Evolutionary conservation across 345 rosid species (phyloP).

Genomic region (Cardamine chenopodiifolia): DNA sequence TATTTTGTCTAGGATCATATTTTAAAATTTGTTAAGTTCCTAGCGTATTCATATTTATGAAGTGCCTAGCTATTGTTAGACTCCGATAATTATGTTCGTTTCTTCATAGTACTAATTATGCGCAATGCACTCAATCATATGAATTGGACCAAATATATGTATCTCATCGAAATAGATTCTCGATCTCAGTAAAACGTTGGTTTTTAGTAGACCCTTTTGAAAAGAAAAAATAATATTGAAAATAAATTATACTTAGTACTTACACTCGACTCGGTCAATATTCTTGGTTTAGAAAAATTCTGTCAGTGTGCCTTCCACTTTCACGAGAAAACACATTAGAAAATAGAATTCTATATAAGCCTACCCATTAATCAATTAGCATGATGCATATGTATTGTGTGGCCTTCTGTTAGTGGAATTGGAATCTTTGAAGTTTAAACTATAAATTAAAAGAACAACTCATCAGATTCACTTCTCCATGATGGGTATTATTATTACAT

Average conservation of each 20-base stretch:
- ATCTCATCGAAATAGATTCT: background rate
- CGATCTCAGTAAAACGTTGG: background rate
- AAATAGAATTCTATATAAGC: constrained; percentile 2
- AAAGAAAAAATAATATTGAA: background rate
- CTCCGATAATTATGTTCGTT: background rate
- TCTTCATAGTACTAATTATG: background rate
- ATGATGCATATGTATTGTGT: constrained; percentile 14
- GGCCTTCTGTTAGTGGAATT: constrained; percentile 20
- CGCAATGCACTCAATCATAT: background rate
- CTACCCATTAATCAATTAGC: constrained; percentile 9
- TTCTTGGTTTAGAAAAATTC: background rate
- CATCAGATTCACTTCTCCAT: constrained; percentile 33
- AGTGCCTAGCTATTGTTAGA: background rate
- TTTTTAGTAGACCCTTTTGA: background rate
- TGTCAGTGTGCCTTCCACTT: constrained; percentile 24
- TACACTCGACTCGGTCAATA: background rate
- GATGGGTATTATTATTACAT: background rate
- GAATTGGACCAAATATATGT: background rate
- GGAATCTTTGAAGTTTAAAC: constrained; percentile 24
- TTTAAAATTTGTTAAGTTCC: background rate
- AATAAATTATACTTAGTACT: background rate
- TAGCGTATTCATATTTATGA: background rate
- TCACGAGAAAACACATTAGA: background rate
- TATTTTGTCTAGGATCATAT: background rate
- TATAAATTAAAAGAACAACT: constrained; percentile 12